Evolutionary conservation across 1,284 basidiomycete genomes (phyloP), one percentile per base, ranked within the genome.

Genomic region (Leccinum pachyderme): DNA sequence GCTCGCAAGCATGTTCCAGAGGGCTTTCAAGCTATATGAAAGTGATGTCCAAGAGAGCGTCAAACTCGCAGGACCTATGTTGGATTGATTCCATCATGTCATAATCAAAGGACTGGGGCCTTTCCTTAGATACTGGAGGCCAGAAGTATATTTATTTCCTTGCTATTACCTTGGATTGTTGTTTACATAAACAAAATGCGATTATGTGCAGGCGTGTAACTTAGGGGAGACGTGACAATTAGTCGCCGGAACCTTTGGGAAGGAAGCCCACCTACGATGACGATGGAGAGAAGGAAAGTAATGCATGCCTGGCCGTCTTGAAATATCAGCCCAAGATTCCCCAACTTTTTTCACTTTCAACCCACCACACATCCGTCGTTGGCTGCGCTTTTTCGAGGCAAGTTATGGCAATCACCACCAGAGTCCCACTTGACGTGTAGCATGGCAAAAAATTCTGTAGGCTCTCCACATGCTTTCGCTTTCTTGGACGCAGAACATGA

Each of bases 21-120:
- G 91, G 77, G 94, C 93, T 50, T 96, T 95, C 73, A 85, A 85
- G 64, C 76, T 94, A 71, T 97, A 96, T 71, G 89, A 94, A 77
- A 81, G 79, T 63, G 92, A 92, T 63, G 90, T 95, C 22, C 81
- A 85, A 43, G 79, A 81, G 63, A 87, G 87, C 72, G 90, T 95
- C 55, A 80, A 87, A 69, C 70, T 81, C 61, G 91, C 93, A 46
- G 93, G 93, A 45, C 94, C 93, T 32, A 72, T 25, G 49, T 47
- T 66, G 53, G 67, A 70, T 47, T 69, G 59, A 45, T 47, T 49
- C n/a, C 7, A 12, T 50, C n/a, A 7, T 39, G 44, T 33, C 45
- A 52, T 8, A 33, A 27, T 24, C 9, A 11, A 27, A 25, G 31
- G 45, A 8, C 8, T 29, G n/a, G 22, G 29, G 11, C 29, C 25